Evolutionary conservation across 371 early-diverging fungal species (phyloP).

Genomic region (Saksenaea oblongispora): DNA sequence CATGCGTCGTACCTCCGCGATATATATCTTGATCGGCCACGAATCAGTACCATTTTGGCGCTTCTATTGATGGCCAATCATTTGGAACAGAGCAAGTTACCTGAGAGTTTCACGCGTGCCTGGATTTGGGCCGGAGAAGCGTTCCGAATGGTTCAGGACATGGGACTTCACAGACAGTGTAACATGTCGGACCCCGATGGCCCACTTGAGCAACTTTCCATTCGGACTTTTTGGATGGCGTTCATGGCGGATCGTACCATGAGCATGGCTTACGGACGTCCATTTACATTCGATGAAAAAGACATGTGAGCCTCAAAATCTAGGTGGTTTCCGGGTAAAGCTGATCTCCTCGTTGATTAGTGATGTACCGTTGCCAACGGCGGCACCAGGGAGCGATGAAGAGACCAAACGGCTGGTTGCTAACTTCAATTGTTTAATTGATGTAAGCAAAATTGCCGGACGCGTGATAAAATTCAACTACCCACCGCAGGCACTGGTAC

Average conservation of each 20-base stretch:
- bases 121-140: constrained; percentile 48
- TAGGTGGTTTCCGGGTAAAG: background rate
- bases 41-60: constrained; percentile 33
- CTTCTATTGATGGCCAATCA: constrained; percentile 34
- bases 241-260: constrained; percentile 41
- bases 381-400: constrained; percentile 19
- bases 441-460: constrained; percentile 36
- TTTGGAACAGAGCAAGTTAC: constrained; percentile 29
- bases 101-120: constrained; percentile 21
- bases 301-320: constrained; percentile 31
- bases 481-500: constrained; percentile 33
- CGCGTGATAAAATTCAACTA: constrained; percentile 44
- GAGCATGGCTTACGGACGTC: constrained; percentile 42
- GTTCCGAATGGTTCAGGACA: constrained; percentile 40
- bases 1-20: constrained; percentile 17
- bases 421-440: constrained; percentile 26
- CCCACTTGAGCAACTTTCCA: constrained; percentile 28
- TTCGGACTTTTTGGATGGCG: constrained; percentile 46
- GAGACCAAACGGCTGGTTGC: constrained; percentile 18
- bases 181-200: constrained; percentile 15
- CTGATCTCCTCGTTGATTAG: constrained; percentile 13
- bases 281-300: constrained; percentile 46
- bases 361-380: constrained; percentile 25
- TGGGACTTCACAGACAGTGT: constrained; percentile 32
- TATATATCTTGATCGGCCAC: constrained; percentile 26